Evolutionary conservation across 2,329 filamentous ascomycete species (phyloP).

Genomic region (Colletotrichum sp.): DNA sequence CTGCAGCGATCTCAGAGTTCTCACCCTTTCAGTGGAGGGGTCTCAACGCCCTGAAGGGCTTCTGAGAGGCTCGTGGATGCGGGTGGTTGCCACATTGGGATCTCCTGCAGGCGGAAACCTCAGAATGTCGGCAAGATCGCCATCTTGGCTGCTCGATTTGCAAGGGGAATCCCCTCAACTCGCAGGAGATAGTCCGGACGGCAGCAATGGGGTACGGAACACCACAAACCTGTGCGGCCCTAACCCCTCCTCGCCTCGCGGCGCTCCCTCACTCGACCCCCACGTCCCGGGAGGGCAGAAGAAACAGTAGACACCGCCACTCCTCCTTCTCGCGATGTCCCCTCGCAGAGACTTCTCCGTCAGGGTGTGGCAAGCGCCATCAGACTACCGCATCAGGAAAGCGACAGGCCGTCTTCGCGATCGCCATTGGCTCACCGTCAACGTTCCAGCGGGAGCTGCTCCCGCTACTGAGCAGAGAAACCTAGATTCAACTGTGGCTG

Average conservation of each 20-base stretch:
- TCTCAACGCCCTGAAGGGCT: neutral
- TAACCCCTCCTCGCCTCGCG: neutral
- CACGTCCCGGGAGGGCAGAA: neutral
- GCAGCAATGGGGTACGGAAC: neutral
- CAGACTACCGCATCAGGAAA: slow-evolving; percentile 20
- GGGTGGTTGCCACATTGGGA: neutral
- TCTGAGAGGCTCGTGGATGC: neutral
- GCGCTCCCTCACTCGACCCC: neutral
- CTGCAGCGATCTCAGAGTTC: neutral
- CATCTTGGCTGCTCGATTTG: neutral
- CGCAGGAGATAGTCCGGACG: neutral
- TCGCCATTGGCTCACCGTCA: slow-evolving; percentile 20
- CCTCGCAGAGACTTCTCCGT: neutral
- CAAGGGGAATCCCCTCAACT: neutral
- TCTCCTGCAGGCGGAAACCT: neutral
- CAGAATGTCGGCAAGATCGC: neutral
- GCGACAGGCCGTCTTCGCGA: neutral
- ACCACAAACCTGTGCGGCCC: neutral
- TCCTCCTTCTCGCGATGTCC: neutral
- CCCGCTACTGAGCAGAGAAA: neutral
- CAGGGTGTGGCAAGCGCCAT: slow-evolving; percentile 1
- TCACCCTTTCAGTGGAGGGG: too few species aligned
- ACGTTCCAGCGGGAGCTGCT: slow-evolving; percentile 6
- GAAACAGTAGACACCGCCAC: neutral
- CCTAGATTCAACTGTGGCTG: slow-evolving; percentile 6